phyloP scores from a whole-genome alignment of 2,329 filamentous ascomycete genomes.

The Akanthomyces dipterigenus region DNA sequence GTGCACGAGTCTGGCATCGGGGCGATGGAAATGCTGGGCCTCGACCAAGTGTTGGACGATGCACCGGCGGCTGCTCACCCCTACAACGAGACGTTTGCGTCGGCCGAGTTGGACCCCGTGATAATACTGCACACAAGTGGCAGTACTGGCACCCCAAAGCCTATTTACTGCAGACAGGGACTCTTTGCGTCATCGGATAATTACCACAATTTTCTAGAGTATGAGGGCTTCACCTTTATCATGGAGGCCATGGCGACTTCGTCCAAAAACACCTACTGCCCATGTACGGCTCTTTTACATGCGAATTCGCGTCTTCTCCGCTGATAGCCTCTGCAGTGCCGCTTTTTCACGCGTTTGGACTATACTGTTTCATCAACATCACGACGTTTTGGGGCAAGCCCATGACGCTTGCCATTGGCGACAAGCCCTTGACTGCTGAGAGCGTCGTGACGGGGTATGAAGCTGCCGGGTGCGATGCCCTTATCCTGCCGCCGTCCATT shows the following conservation, averaged over 20 bases:
- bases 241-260: background rate
- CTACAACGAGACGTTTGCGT: constrained; percentile 34
- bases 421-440: constrained; percentile 2
- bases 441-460: constrained; percentile 1
- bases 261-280: background rate
- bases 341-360: background rate
- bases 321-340: background rate
- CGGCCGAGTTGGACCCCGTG: constrained; percentile 35
- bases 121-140: constrained; percentile 40
- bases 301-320: background rate
- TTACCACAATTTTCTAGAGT: constrained; percentile 20
- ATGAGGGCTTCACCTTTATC: constrained; percentile 16
- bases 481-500: constrained; percentile 3
- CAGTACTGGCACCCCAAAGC: constrained; percentile 40
- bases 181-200: constrained; percentile 29
- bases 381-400: constrained; percentile 1
- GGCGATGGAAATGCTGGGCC: constrained; percentile 25
- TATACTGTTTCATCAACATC: background rate
- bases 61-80: constrained; percentile 26
- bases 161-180: constrained; percentile 33
- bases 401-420: background rate
- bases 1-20: constrained; percentile 25
- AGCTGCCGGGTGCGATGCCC: background rate
- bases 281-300: background rate
- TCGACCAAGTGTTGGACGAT: constrained; percentile 31